A percentile compares a stretch with the other conserved stretches of the same genome.
These are phyloP conservation scores for Vitis hybrid DNA, from an alignment of 177 flowering plant species.

Conservation along the genomic window DNA sequence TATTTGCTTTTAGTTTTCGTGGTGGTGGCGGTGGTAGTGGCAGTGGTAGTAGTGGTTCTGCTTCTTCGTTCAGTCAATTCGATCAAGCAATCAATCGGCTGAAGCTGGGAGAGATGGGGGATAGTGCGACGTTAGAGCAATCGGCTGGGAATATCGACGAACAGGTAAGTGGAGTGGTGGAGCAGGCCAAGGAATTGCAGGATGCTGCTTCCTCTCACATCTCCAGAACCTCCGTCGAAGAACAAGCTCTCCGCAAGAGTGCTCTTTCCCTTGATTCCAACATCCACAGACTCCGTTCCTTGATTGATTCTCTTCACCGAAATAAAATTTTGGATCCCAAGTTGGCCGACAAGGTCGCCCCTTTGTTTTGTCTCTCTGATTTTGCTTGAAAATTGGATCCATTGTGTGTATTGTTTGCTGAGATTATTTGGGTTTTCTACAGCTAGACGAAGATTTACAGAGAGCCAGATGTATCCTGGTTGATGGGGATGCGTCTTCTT, in stretches of 20 bases:
- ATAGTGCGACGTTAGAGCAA: background rate
- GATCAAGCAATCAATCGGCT: too few relatives aligned
- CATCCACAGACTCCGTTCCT: conserved; percentile 40
- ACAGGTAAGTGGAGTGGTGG: conserved; percentile 47
- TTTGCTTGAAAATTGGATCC: background rate
- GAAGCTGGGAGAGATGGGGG: conserved; percentile 4
- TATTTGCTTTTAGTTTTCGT: too few relatives aligned
- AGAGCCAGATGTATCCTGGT: conserved; percentile 49
- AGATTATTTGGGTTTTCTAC: background rate
- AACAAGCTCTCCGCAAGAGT: conserved; percentile 56
- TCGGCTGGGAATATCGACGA: conserved; percentile 33
- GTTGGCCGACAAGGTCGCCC: conserved; percentile 55
- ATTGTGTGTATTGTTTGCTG: background rate
- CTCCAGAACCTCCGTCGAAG: conserved; percentile 41
- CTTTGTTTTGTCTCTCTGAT: background rate
- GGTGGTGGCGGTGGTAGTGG: too few relatives aligned
- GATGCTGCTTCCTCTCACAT: conserved; percentile 53
- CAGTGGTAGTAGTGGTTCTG: background rate
- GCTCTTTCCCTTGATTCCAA: conserved; percentile 53
- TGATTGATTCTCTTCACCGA: conserved; percentile 33
- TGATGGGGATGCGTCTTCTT: conserved; percentile 72
- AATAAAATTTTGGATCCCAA: conserved; percentile 38
- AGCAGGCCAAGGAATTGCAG: conserved; percentile 70
- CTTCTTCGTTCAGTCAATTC: background rate
- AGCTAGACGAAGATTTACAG: conserved; percentile 71